Percentiles rank a stretch among this genome's conserved stretches.
Conservation (phyloP, 108 stramenopile genomes). For the Heterococcus sp. region DNA sequence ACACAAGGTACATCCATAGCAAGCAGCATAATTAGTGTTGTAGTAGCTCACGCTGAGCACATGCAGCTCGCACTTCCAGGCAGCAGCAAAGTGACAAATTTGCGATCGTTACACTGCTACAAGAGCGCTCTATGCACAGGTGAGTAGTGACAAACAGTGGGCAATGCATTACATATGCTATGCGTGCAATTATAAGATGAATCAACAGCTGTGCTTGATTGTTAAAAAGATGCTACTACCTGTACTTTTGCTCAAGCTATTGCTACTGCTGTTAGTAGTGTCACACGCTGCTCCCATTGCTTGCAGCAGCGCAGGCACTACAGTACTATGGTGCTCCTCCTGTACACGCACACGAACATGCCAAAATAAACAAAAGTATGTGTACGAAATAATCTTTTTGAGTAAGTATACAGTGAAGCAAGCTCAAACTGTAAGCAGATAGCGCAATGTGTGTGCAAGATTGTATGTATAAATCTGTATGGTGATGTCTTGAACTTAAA, state of each 20-base stretch:
- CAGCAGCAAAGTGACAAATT: background rate
- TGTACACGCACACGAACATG: background rate
- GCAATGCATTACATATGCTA: background rate
- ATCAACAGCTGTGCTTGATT: background rate
- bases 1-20: background rate
- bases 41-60: background rate
- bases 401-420: background rate
- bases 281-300: conserved; percentile 3
- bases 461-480: too few species aligned
- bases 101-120: background rate
- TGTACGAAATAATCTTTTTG: background rate
- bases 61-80: background rate
- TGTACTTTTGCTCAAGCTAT: too few species aligned
- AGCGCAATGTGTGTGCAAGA: too few species aligned
- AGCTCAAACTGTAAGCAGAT: too few species aligned
- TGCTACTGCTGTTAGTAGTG: too few species aligned
- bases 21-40: background rate
- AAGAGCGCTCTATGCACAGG: too few species aligned
- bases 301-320: conserved; percentile 13
- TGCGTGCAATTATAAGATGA: background rate
- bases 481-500: background rate
- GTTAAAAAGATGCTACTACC: background rate
- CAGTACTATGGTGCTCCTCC: conserved; percentile 10
- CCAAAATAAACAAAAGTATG: background rate
- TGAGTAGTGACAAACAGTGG: background rate